These are phyloP conservation scores for Xerocomellus intermedius DNA, from an alignment of 768 basidiomycete genomes.

Conservation along the genomic window DNA sequence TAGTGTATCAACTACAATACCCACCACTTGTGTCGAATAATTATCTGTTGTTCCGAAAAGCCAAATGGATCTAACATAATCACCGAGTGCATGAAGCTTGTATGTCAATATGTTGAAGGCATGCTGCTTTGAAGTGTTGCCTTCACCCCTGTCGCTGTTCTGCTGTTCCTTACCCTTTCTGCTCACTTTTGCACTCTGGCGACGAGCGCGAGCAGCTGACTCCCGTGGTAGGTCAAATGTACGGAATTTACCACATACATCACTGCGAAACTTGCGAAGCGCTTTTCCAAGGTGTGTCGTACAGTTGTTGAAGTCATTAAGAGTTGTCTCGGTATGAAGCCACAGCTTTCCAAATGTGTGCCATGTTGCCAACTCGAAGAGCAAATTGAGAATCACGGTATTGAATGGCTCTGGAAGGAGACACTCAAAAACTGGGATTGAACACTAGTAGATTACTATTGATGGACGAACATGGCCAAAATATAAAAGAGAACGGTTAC, in stretches of 20 bases:
- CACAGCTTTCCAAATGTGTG: constrained; percentile 29
- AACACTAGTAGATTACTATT: constrained; percentile 18
- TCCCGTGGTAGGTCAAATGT: constrained; percentile 36
- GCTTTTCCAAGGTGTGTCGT: constrained; percentile 21
- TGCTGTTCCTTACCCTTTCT: too few relatives aligned
- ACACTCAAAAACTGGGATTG: constrained; percentile 33
- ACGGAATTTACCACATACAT: constrained; percentile 17
- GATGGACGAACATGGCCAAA: too few relatives aligned
- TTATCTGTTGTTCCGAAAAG: constrained; percentile 24
- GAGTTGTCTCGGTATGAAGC: constrained; percentile 23
- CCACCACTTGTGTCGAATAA: constrained; percentile 38
- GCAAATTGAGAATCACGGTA: constrained; percentile 12
- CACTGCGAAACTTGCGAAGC: constrained; percentile 23
- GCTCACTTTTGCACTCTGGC: not conserved
- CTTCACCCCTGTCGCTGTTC: not conserved
- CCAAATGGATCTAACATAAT: constrained; percentile 15
- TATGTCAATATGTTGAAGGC: constrained; percentile 18
- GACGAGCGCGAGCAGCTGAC: constrained; percentile 21
- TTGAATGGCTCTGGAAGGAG: constrained; percentile 23
- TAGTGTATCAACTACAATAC: not conserved
- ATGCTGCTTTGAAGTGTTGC: not conserved
- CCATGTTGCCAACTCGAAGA: constrained; percentile 24
- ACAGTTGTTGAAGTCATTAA: constrained; percentile 21
- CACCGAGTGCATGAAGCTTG: constrained; percentile 17
- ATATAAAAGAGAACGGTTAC: not conserved